Evolutionary conservation across 2,329 filamentous ascomycete genomes (phyloP).

Genomic region (Blastomyces silverae): DNA sequence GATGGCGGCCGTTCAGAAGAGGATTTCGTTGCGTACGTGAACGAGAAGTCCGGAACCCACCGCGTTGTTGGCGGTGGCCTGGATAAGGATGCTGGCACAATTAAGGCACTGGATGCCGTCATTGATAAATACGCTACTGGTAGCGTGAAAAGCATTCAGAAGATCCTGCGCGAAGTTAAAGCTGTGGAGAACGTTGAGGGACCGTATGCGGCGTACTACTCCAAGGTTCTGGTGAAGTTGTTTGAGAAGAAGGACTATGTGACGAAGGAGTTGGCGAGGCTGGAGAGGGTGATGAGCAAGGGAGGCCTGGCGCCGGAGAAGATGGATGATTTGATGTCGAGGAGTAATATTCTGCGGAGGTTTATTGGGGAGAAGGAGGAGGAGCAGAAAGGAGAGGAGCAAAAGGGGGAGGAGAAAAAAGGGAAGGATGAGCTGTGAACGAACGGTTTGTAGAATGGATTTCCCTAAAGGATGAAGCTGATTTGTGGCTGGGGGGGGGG

Average conservation of each 20-base stretch:
- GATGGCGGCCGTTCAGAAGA: slow-evolving; percentile 67
- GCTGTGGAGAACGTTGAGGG: slow-evolving; percentile 65
- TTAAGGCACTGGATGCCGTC: slow-evolving; percentile 68
- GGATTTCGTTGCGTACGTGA: slow-evolving; percentile 73
- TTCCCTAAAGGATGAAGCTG: too few species aligned
- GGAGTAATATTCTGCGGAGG: slow-evolving; percentile 79
- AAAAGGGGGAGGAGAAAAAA: slow-evolving; percentile 47
- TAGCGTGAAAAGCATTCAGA: slow-evolving; percentile 54
- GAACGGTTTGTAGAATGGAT: slow-evolving; percentile 22
- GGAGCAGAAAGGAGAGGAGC: slow-evolving; percentile 59
- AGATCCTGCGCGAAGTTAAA: slow-evolving; percentile 64
- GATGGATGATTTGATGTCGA: slow-evolving; percentile 76
- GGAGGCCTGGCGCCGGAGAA: slow-evolving; percentile 78
- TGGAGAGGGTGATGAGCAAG: slow-evolving; percentile 76
- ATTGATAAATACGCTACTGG: slow-evolving; percentile 59
- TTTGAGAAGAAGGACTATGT: slow-evolving; percentile 69
- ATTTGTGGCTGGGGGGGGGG: background rate
- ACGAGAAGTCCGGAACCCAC: slow-evolving; percentile 82
- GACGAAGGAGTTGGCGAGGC: slow-evolving; percentile 74
- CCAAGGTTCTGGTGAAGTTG: slow-evolving; percentile 83
- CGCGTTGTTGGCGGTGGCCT: slow-evolving; percentile 74
- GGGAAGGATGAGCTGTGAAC: slow-evolving; percentile 64
- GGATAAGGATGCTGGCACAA: slow-evolving; percentile 70
- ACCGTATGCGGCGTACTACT: slow-evolving; percentile 89
- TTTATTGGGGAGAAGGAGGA: slow-evolving; percentile 60